Evolutionary conservation across 345 rosid species (phyloP).

Genomic region (Carallia brachiata): DNA sequence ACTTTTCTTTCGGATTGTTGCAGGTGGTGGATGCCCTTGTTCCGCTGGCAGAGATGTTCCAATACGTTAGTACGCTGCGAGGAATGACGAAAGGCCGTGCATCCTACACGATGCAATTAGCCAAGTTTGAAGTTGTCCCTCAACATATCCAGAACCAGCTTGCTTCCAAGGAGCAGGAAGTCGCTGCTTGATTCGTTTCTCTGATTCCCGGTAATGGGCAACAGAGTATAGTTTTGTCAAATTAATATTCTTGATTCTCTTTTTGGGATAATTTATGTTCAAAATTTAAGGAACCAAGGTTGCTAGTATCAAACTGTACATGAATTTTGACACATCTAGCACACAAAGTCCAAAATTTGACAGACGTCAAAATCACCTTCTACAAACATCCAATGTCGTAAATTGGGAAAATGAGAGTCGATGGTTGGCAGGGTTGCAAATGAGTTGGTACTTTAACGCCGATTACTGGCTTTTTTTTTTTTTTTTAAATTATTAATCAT

Average conservation of each 20-base stretch:
- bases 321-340: no score
- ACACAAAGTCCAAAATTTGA: no score
- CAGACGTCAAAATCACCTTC: no score
- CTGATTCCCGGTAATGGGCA: not conserved
- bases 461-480: no score
- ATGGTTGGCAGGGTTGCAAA: no score
- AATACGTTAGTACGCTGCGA: slow-evolving; percentile 86
- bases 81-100: slow-evolving; percentile 99
- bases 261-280: not conserved
- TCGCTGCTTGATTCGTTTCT: slow-evolving; percentile 55
- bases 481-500: no score
- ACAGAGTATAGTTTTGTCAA: slow-evolving; percentile 6
- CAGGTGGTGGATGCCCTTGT: slow-evolving; percentile 88
- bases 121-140: slow-evolving; percentile 87
- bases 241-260: slow-evolving; percentile 5
- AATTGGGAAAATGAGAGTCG: no score
- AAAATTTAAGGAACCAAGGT: not conserved
- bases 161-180: slow-evolving; percentile 74
- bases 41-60: slow-evolving; percentile 96
- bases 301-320: not conserved
- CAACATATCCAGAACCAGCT: slow-evolving; percentile 94
- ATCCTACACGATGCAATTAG: slow-evolving; percentile 87
- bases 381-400: no score
- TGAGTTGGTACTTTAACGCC: no score
- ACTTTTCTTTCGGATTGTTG: not conserved